Percentiles rank a stretch among this genome's conserved stretches.
Evolutionary conservation across 768 basidiomycete genomes (phyloP).

Genomic region (Suillus decipiens): DNA sequence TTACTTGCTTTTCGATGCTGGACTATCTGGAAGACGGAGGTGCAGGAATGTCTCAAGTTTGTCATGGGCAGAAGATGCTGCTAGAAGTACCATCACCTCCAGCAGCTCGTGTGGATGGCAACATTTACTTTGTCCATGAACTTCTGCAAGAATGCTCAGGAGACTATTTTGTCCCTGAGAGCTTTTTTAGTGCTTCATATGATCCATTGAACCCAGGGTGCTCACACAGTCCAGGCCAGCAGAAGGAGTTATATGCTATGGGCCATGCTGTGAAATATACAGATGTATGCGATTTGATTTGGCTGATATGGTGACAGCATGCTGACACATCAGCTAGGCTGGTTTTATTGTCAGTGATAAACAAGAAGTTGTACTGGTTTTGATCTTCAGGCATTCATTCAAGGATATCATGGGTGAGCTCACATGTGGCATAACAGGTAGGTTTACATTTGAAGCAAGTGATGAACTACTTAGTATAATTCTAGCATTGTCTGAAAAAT

Average conservation of each 20-base stretch:
- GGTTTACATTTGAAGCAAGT: neutral
- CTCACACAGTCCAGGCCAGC: neutral
- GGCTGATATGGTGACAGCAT: neutral
- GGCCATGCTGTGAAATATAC: conserved; percentile 9
- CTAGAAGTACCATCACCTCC: conserved; percentile 11
- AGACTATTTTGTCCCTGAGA: conserved; percentile 13
- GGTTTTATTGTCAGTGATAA: conserved; percentile 11
- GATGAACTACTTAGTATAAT: neutral
- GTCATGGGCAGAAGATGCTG: conserved; percentile 18
- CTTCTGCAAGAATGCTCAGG: conserved; percentile 12
- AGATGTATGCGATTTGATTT: conserved; percentile 5
- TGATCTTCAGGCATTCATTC: conserved; percentile 7
- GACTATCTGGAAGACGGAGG: conserved; percentile 15
- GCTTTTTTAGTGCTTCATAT: conserved; percentile 9
- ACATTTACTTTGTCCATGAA: conserved; percentile 16
- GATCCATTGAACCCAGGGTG: neutral
- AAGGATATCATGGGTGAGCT: neutral
- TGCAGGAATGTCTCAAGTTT: conserved; percentile 12
- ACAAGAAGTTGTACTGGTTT: conserved; percentile 7
- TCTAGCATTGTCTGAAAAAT: conserved; percentile 6
- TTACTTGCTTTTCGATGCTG: conserved; percentile 9
- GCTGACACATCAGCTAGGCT: neutral
- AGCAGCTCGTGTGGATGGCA: conserved; percentile 8
- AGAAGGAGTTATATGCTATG: conserved; percentile 2
- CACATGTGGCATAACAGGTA: conserved; percentile 9